Conservation (phyloP, 2,329 filamentous ascomycete species). For the Talaromyces albobiverticillius region DNA sequence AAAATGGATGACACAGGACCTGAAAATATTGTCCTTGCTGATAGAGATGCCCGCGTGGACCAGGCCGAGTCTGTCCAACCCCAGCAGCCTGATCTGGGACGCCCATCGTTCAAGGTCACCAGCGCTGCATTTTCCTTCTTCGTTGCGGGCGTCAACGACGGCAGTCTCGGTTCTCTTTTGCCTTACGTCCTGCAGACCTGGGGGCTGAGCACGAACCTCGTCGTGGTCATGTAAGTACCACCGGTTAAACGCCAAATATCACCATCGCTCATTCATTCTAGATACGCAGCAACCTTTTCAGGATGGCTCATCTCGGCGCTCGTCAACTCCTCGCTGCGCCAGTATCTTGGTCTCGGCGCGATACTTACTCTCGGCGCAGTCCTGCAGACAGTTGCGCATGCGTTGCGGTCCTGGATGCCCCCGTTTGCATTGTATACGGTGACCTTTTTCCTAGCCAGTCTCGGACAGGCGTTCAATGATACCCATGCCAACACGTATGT, state of each 20-base stretch:
- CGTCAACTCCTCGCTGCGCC: background rate
- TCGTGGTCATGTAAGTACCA: slow-evolving; percentile 38
- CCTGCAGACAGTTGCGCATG: slow-evolving; percentile 57
- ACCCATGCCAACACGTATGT: slow-evolving; percentile 63
- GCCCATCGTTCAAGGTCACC: slow-evolving; percentile 54
- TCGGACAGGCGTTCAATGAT: slow-evolving; percentile 64
- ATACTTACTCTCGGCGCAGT: slow-evolving; percentile 57
- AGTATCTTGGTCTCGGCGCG: slow-evolving; percentile 47
- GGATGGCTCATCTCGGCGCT: background rate
- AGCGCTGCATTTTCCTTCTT: slow-evolving; percentile 63
- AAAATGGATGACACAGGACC: no score
- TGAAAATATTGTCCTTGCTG: no score
- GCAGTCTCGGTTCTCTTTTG: slow-evolving; percentile 60
- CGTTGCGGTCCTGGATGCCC: slow-evolving; percentile 53
- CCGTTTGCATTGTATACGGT: slow-evolving; percentile 57
- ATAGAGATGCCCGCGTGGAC: no score
- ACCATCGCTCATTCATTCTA: slow-evolving; percentile 1
- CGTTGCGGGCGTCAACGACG: slow-evolving; percentile 64
- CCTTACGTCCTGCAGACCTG: slow-evolving; percentile 62
- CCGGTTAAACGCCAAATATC: no score
- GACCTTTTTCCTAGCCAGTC: slow-evolving; percentile 57
- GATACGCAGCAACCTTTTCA: slow-evolving; percentile 38
- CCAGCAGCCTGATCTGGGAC: no score
- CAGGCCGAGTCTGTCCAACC: no score
- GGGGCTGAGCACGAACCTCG: slow-evolving; percentile 50